Base-by-base conservation (phyloP, 2,329 filamentous ascomycete species). In the Raffaelea ambrosiae region DNA sequence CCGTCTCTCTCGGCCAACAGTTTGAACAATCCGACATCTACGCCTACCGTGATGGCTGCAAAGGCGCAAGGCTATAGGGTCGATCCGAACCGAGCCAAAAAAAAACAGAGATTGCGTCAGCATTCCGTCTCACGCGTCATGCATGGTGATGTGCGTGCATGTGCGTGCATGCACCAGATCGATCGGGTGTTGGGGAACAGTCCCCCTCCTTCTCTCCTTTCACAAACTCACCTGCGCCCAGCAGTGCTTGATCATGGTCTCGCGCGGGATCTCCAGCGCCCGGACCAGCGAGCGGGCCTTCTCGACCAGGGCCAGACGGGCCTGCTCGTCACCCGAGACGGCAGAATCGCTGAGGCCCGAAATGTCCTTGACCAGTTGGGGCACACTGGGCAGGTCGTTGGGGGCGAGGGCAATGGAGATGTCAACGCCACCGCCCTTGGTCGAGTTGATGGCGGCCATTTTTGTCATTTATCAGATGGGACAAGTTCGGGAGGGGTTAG, bases 171-270 rank as follows among this genome's bases (percentile, higher is more conserved):
- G n/a, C n/a, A n/a, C n/a, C 26, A 13, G 13, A 29, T 29, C 7
- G 26, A 7, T 29, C 7, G 26, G 7, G 26, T 7, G 26, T 29
- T 29, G 13, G 26, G 13, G 26, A 29, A 13, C 13, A 29, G 26
- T n/a, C n/a, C n/a, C n/a, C n/a, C n/a, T n/a, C n/a, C n/a, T n/a
- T n/a, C n/a, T n/a, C n/a, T n/a, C n/a, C n/a, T n/a, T n/a, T n/a
- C n/a, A 33, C 31, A 33, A 7, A 38, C 35, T 9, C 16, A 62
- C 63, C 61, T 73, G 62, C 0, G 66, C 68, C 68, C 70, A 74
- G 51, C 57, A 62, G 40, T 73, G 68, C 47, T 67, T 62, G 46
- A 73, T 62, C 62, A 73, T 71, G 0, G 69, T 68, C 57, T 75
- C 71, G 7, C 70, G 61, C 0, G 71, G 71, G 0, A 68, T 72